Base-by-base conservation (phyloP, 1,139 yeast species). In the Yamadazyma diddensiae region DNA sequence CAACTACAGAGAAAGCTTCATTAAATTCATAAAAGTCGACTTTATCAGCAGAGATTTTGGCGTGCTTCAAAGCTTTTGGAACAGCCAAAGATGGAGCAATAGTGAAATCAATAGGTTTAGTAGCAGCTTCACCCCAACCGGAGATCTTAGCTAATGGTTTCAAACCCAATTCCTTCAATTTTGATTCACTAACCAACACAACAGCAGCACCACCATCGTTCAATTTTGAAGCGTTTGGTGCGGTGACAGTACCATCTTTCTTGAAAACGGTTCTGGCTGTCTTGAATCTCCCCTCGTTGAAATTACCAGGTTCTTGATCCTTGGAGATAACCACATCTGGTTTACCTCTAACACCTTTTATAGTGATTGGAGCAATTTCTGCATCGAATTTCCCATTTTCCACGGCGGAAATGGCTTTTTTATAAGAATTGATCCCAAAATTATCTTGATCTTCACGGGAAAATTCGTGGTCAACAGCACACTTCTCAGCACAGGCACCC, bases 101-200 rank as follows among this genome's bases (percentile, higher is more conserved):
- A 38, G 97, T 90, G 73, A 90, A 92, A 65, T 87, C 94, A 50
- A 82, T 77, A 46, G 98, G 97, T 31, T 79, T 79, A 57, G 88
- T 88, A 35, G 95, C 97, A 53, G 97, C 97, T 61, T 92, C 98
- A 64, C 95, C 97, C 95, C 96, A 90, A 42, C 96, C 95, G 36
- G 76, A 56, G 50, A 92, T 81, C 60, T 79, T 78, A 42, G 96
- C 97, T 46, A 92, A 64, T 45, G 98, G 97, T 56, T 72, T 85
- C 55, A 92, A 69, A 28, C 84, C 83, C 48, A 88, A 76, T 70
- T 90, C 95, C 59, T 79, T 76, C 52, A 87, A 73, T 68, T 87
- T 87, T 43, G 69, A 67, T 56, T 78, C 96, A 36, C 95, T 83
- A 34, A 86, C 94, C 49, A 92, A 73, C 31, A 92, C 69, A 28